These are phyloP conservation scores for Cinnamomum micranthum DNA, from an alignment of 164 flowering plant species.

Conservation along the genomic window DNA sequence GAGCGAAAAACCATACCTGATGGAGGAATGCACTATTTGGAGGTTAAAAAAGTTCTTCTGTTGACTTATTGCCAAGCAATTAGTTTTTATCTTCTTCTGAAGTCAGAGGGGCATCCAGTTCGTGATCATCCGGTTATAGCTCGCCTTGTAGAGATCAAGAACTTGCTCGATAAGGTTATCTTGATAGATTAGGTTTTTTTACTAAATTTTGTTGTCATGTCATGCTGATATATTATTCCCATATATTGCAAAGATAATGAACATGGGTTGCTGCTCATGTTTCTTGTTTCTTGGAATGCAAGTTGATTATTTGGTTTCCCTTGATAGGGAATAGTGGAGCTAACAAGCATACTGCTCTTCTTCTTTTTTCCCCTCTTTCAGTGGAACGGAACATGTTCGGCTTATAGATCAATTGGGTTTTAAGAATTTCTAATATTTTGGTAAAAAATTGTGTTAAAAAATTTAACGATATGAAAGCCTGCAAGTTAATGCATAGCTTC, in stretches of 20 bases:
- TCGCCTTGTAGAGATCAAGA: slow-evolving; percentile 78
- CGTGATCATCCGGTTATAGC: slow-evolving; percentile 93
- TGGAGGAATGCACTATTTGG: slow-evolving; percentile 64
- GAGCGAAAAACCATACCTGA: slow-evolving; percentile 21
- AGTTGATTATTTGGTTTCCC: neutral
- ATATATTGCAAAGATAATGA: neutral
- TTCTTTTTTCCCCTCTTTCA: neutral
- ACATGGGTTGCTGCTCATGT: neutral
- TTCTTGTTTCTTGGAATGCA: neutral
- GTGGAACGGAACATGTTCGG: neutral
- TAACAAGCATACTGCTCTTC: neutral
- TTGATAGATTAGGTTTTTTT: neutral
- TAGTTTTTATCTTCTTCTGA: slow-evolving; percentile 87
- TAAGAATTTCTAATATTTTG: neutral
- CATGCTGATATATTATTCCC: neutral
- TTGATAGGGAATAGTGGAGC: neutral
- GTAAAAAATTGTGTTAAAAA: too few relatives aligned
- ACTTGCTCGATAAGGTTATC: slow-evolving; percentile 67
- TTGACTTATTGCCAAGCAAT: slow-evolving; percentile 87
- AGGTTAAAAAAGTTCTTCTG: slow-evolving; percentile 65
- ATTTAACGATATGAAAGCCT: neutral
- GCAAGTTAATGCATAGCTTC: too few relatives aligned
- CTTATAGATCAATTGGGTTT: neutral
- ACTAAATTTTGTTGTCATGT: neutral
- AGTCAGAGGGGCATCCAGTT: slow-evolving; percentile 80